These are phyloP conservation scores for Rhodamnia rubescens DNA, from an alignment of 345 rosid genomes.

Conservation along the genomic window DNA sequence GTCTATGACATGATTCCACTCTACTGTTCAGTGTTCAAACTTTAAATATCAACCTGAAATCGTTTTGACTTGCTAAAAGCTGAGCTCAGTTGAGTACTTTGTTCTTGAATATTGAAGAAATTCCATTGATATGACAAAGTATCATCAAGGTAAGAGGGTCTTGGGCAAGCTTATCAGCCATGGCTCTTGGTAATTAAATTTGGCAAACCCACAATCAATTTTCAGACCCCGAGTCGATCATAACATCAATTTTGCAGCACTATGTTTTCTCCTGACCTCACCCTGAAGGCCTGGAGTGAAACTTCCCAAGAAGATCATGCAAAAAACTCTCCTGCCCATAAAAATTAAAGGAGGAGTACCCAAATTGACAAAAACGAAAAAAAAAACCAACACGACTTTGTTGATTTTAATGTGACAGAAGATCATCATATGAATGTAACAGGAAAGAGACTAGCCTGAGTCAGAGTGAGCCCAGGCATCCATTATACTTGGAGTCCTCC, in stretches of 20 bases:
- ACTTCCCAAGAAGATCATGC: neutral
- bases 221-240: neutral
- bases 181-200: neutral
- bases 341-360: neutral
- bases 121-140: neutral
- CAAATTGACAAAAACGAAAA: too few relatives aligned
- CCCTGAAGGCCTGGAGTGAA: neutral
- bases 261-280: neutral
- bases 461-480: constrained; percentile 21
- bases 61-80: neutral
- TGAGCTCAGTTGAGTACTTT: neutral
- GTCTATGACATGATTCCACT: neutral
- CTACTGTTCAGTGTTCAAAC: neutral
- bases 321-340: neutral
- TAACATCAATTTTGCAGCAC: neutral
- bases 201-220: neutral
- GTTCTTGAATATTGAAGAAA: neutral
- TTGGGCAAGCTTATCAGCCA: neutral
- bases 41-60: neutral
- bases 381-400: neutral
- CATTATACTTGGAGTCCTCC: constrained; percentile 31
- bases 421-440: neutral
- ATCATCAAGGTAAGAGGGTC: neutral
- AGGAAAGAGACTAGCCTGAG: neutral
- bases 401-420: neutral